phyloP scores from a whole-genome alignment of 257 asterid genomes.

The Solanum virginianum region DNA sequence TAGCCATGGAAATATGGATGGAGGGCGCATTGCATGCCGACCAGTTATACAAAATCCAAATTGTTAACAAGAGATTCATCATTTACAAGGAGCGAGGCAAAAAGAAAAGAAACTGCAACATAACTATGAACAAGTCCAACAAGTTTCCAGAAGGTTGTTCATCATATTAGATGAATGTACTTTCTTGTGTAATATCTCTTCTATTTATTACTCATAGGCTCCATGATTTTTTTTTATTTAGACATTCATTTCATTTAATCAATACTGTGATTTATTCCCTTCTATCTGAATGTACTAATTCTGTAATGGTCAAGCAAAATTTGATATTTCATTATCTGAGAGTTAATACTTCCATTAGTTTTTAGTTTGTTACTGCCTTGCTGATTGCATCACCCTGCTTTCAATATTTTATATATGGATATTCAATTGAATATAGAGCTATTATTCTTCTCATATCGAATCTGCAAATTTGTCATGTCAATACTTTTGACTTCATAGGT shows the following conservation, averaged over 20 bases:
- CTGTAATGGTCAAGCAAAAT: background rate
- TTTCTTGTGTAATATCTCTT: background rate
- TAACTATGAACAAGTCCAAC: background rate
- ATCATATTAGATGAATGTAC: background rate
- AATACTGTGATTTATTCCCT: background rate
- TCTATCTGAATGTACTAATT: background rate
- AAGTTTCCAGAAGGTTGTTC: background rate
- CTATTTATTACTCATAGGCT: background rate
- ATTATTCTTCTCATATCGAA: background rate
- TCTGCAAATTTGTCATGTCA: background rate
- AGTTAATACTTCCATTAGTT: background rate
- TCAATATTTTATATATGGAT: background rate
- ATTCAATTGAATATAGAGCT: background rate
- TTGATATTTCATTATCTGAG: background rate
- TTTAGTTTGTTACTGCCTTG: background rate
- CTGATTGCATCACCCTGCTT: background rate
- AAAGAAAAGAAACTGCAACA: background rate
- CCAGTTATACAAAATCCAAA: background rate
- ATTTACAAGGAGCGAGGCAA: background rate
- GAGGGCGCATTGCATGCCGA: background rate
- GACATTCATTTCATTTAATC: background rate
- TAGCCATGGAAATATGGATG: background rate
- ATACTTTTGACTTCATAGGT: background rate
- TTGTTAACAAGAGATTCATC: background rate
- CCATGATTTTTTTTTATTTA: background rate